These are phyloP conservation scores for Cytospora schulzeri DNA, from an alignment of 2,329 filamentous ascomycete genomes.

Conservation along the genomic window DNA sequence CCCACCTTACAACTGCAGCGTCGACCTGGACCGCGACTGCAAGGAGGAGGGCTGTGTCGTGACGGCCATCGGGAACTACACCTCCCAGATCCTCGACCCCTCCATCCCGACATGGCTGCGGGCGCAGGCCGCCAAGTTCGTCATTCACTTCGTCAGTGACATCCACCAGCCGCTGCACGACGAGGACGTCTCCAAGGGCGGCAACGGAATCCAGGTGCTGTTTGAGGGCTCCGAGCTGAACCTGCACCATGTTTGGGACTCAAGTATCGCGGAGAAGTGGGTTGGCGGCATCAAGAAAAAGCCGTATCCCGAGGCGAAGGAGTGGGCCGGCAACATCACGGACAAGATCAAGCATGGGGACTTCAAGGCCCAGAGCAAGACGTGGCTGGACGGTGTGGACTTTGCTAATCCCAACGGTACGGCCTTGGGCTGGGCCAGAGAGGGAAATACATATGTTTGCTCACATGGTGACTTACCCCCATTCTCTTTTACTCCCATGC, in stretches of 20 bases:
- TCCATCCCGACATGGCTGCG: conserved; percentile 48
- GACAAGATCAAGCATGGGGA: conserved; percentile 57
- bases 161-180: conserved; percentile 70
- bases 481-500: not conserved
- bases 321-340: conserved; percentile 60
- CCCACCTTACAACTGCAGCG: conserved; percentile 59
- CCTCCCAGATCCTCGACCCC: conserved; percentile 53
- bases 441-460: conserved; percentile 65
- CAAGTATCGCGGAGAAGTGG: conserved; percentile 66
- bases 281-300: conserved; percentile 57
- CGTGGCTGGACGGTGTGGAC: conserved; percentile 61
- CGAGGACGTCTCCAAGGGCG: conserved; percentile 64
- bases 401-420: conserved; percentile 57
- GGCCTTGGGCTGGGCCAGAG: conserved; percentile 64
- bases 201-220: conserved; percentile 67
- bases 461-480: conserved; percentile 52
- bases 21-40: conserved; percentile 64
- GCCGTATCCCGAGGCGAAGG: conserved; percentile 52
- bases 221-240: conserved; percentile 63
- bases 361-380: conserved; percentile 50
- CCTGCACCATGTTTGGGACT: conserved; percentile 75
- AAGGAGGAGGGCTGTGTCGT: conserved; percentile 64
- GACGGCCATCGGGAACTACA: conserved; percentile 62
- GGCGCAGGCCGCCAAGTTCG: conserved; percentile 65
- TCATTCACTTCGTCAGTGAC: conserved; percentile 70